Evolutionary conservation across 2,329 filamentous ascomycete genomes (phyloP).

Genomic region (Botrytis fabae): DNA sequence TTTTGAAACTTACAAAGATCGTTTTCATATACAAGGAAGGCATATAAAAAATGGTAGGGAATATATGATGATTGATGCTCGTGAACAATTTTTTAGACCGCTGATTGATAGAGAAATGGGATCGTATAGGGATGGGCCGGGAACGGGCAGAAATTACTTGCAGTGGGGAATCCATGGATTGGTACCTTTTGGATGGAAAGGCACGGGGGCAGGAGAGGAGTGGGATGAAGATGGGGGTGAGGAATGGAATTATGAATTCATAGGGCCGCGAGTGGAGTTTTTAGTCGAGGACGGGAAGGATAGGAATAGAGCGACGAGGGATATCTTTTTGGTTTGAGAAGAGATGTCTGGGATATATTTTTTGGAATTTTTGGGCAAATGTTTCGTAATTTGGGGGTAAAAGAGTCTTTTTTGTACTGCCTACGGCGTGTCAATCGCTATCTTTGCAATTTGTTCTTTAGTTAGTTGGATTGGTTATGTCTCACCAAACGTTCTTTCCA

Average conservation of each 20-base stretch:
- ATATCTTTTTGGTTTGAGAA: not conserved
- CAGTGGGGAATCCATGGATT: not conserved
- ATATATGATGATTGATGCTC: not conserved
- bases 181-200: not conserved
- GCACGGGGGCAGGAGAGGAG: not conserved
- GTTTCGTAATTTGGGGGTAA: not conserved
- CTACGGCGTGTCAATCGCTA: not conserved
- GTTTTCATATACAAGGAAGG: not conserved
- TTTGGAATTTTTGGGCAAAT: not conserved
- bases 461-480: too few relatives aligned
- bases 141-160: not conserved
- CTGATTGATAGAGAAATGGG: not conserved
- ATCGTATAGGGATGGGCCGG: not conserved
- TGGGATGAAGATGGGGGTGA: not conserved
- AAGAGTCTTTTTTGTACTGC: rapidly evolving
- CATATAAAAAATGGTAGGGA: not conserved
- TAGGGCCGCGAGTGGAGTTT: not conserved
- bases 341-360: not conserved
- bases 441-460: not conserved
- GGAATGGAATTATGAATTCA: not conserved
- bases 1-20: not conserved
- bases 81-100: not conserved
- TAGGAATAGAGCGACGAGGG: not conserved
- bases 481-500: not conserved
- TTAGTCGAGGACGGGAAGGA: not conserved